Base-by-base conservation (phyloP, 2,329 filamentous ascomycete species). In the Fusarium musae region DNA sequence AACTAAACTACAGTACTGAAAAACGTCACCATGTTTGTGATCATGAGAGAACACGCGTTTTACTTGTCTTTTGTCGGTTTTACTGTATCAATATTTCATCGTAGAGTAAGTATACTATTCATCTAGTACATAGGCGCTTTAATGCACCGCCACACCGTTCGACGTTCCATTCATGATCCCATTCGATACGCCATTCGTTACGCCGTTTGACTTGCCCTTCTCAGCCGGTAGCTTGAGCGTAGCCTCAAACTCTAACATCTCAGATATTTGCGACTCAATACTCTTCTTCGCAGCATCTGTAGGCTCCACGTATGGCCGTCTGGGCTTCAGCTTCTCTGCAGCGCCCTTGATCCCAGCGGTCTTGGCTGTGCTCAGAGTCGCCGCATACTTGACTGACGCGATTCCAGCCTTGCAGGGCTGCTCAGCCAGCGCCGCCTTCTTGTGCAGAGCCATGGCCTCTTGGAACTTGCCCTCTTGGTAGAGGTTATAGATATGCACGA, bases 381-480 rank as follows among this genome's bases (percentile, higher is more conserved):
- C 90, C 0, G 90, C 92, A 79, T 91, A 92, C 81, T 93, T 93
- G 19, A 89, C 89, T 9, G 86, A 85, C 10, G 90, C 90, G 75
- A 93, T 92, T 5, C 91, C 91, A 10, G 87, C 85, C 80, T 93
- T 93, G 77, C 88, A 89, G 2, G 89, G 87, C 65, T 87, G 88
- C 79, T 93, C 92, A 0, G 91, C 91, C 42, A 93, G 81, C 4
- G 91, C 90, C 1, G 91, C 89, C 78, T 87, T 88, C 68, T 86
- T 83, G 76, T 93, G 91, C 77, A 93, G 76, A 50, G 83, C 84
- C 75, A 92, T 78, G 4, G 91, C 92, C 77, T 92, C 89, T 8
- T 85, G 80, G 15, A 83, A 79, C 79, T 87, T 88, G 5, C 91
- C 91, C 54, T 83, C 84, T 60, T 84, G 84, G 77, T 89, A 93